These are phyloP conservation scores for Lineolata rhizophorae DNA, from an alignment of 495 filamentous ascomycete genomes.

Conservation along the genomic window DNA sequence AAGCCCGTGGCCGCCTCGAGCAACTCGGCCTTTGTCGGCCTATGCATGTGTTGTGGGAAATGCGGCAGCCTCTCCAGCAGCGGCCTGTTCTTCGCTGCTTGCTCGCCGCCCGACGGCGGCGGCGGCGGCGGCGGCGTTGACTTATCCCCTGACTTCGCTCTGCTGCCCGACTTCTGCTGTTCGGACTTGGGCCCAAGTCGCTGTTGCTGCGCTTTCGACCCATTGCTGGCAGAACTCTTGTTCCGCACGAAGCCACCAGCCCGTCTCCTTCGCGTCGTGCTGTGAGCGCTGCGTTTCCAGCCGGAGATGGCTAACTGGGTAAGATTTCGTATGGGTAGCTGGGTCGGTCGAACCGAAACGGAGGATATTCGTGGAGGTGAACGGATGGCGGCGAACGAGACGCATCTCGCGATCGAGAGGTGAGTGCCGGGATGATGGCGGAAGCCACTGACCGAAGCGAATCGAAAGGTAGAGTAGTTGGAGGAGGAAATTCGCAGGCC, in stretches of 20 bases:
- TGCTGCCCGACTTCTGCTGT: too few relatives aligned
- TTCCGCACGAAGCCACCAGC: conserved; percentile 13
- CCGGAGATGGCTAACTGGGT: background rate
- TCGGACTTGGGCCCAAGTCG: too few relatives aligned
- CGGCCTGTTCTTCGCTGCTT: conserved; percentile 14
- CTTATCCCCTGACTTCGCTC: too few relatives aligned
- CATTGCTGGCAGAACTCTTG: conserved; percentile 23
- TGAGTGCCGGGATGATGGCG: too few relatives aligned
- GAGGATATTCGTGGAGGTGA: too few relatives aligned
- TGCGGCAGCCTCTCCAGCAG: conserved; percentile 42
- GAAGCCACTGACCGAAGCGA: too few relatives aligned
- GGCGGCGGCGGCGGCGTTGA: background rate
- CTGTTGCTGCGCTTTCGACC: conserved; percentile 8
- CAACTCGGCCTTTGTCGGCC: conserved; percentile 84
- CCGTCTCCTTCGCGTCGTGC: conserved; percentile 1
- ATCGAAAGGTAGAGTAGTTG: too few relatives aligned
- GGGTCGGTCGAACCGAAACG: too few relatives aligned
- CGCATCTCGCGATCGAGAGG: too few relatives aligned
- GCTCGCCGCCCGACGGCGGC: background rate
- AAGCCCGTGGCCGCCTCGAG: conserved; percentile 81
- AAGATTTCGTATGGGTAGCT: background rate
- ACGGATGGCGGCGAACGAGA: too few relatives aligned
- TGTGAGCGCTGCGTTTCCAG: background rate
- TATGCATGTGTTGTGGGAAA: conserved; percentile 45
- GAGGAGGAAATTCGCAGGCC: too few relatives aligned